These are phyloP conservation scores for Podospora australis DNA, from an alignment of 495 filamentous ascomycete genomes.

Conservation along the genomic window DNA sequence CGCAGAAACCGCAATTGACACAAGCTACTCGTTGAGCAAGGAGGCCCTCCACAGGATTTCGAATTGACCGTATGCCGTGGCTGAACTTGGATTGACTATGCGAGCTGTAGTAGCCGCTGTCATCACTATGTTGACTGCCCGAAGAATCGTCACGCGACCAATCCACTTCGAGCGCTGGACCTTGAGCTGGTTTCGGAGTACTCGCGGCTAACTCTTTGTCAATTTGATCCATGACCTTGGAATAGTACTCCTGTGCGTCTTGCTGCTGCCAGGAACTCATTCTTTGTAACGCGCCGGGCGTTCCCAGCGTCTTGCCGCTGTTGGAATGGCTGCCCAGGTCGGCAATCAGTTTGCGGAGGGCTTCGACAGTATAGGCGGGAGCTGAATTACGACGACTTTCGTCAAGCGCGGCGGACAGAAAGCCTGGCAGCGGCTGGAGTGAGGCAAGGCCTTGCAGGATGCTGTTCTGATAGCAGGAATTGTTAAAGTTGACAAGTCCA, in stretches of 20 bases:
- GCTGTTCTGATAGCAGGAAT: slow-evolving; percentile 97
- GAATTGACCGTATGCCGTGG: slow-evolving; percentile 17
- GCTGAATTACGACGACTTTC: too few relatives aligned
- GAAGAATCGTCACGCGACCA: slow-evolving; percentile 28
- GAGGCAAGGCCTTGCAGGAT: slow-evolving; percentile 83
- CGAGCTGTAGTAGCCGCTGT: slow-evolving; percentile 42
- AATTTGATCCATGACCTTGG: slow-evolving; percentile 79
- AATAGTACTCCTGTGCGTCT: slow-evolving; percentile 96
- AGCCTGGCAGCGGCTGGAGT: slow-evolving; percentile 53
- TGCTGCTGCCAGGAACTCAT: slow-evolving; percentile 96
- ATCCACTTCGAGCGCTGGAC: slow-evolving; percentile 26
- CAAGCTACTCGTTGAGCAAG: slow-evolving; percentile 88
- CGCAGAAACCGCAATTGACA: slow-evolving; percentile 74
- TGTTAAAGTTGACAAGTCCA: slow-evolving; percentile 85
- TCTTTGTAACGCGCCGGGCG: slow-evolving; percentile 66
- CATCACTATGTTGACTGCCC: slow-evolving; percentile 39
- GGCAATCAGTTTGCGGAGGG: slow-evolving; percentile 57
- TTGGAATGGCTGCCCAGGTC: slow-evolving; percentile 61
- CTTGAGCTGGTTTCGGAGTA: slow-evolving; percentile 32
- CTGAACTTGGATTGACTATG: slow-evolving; percentile 17
- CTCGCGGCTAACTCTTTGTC: slow-evolving; percentile 65
- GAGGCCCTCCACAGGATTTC: slow-evolving; percentile 75
- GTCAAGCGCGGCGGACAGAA: slow-evolving; percentile 40
- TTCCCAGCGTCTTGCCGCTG: slow-evolving; percentile 69
- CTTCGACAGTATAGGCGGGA: slow-evolving; percentile 27